Evolutionary conservation across 2,329 filamentous ascomycete species (phyloP).

Genomic region (Colletotrichum trifolii): DNA sequence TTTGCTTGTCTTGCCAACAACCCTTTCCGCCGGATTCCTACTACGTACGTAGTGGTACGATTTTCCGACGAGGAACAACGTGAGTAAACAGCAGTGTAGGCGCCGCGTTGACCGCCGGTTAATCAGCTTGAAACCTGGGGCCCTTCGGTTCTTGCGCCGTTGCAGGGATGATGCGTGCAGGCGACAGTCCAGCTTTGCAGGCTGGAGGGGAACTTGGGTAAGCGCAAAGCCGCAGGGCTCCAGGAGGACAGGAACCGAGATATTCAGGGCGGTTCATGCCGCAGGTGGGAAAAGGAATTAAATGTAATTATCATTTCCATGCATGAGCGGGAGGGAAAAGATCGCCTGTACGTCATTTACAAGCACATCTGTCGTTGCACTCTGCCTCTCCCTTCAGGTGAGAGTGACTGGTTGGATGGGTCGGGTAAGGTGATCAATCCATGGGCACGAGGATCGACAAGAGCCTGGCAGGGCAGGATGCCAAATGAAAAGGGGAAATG

Average conservation of each 20-base stretch:
- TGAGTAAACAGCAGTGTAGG: neutral
- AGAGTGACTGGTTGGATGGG: too few species aligned
- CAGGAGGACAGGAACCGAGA: too few species aligned
- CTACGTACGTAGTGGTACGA: neutral
- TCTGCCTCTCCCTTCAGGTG: too few species aligned
- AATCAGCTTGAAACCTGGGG: conserved; percentile 32
- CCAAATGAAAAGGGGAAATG: too few species aligned
- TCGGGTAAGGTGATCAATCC: too few species aligned
- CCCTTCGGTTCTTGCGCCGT: neutral
- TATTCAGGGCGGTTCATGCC: conserved; percentile 14
- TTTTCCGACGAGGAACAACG: neutral
- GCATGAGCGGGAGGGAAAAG: conserved; percentile 7
- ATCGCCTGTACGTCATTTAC: conserved; percentile 10
- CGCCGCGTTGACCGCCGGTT: conserved; percentile 14
- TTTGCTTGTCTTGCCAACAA: neutral
- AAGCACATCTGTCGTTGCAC: neutral
- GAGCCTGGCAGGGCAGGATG: too few species aligned
- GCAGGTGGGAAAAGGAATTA: conserved; percentile 16
- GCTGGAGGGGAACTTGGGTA: neutral
- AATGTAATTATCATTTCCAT: conserved; percentile 9
- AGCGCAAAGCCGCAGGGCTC: neutral
- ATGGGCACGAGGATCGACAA: too few species aligned
- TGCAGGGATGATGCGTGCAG: conserved; percentile 25
- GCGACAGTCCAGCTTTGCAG: too few species aligned
- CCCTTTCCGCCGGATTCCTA: neutral